Conservation (phyloP, 805 yeast species). For the Wickerhamiella shivajii region DNA sequence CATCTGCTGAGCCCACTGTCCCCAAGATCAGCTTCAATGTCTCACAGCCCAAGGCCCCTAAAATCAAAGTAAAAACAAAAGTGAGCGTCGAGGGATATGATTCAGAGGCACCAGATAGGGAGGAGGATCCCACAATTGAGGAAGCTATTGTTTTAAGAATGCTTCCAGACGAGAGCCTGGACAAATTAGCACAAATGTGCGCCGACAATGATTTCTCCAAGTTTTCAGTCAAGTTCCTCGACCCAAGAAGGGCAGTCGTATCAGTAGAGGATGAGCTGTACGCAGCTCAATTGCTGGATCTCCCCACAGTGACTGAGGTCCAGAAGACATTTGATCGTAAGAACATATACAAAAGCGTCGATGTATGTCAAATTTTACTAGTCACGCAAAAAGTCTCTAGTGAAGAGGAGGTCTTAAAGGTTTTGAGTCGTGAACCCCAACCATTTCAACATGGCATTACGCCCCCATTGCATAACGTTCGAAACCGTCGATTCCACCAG, state of each 20-base stretch:
- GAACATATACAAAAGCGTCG: conserved; percentile 74
- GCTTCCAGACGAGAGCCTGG: conserved; percentile 48
- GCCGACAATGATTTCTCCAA: conserved; percentile 53
- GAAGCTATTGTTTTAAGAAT: conserved; percentile 73
- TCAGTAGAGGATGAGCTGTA: conserved; percentile 54
- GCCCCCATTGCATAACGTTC: conserved; percentile 60
- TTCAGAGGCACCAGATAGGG: conserved; percentile 89
- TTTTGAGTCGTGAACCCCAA: conserved; percentile 13
- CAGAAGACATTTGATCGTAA: conserved; percentile 82
- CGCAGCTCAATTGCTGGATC: conserved; percentile 73
- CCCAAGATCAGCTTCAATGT: conserved; percentile 12
- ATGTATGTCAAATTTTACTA: conserved; percentile 70
- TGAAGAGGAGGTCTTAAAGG: conserved; percentile 33
- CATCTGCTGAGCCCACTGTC: not conserved
- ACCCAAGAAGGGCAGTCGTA: conserved; percentile 63
- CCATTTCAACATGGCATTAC: conserved; percentile 65
- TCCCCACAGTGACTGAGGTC: conserved; percentile 78
- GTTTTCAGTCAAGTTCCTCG: conserved; percentile 68
- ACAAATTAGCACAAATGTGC: conserved; percentile 57
- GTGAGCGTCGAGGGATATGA: conserved; percentile 93
- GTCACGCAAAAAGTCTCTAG: conserved; percentile 43
- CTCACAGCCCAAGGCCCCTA: conserved; percentile 22
- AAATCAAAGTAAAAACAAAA: conserved; percentile 45
- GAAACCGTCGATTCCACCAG: conserved; percentile 55
- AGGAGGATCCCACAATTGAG: conserved; percentile 85